phyloP scores from a whole-genome alignment of 2,329 filamentous ascomycete genomes.

The Tetracladium maxilliforme region DNA sequence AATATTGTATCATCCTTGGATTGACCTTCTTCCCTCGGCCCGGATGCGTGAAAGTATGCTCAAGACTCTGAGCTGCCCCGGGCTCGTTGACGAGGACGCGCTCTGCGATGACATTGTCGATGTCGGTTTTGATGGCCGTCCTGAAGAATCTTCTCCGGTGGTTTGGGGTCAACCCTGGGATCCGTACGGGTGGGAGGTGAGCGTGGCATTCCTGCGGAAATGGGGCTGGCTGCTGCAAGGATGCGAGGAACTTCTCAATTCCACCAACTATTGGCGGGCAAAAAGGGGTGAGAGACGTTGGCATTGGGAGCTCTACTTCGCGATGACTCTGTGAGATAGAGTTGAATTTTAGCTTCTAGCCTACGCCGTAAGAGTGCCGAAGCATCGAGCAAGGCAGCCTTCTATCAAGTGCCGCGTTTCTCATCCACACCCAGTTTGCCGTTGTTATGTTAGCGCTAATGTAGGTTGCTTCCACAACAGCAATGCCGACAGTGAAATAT shows the following conservation, averaged over 20 bases:
- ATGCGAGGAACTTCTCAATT: conserved; percentile 14
- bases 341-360: no score
- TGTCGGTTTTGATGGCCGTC: no score
- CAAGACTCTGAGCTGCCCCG: no score
- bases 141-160: conserved; percentile 15
- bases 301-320: no score
- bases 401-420: no score
- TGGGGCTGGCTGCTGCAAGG: conserved; percentile 19
- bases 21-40: conserved; percentile 12
- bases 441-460: no score
- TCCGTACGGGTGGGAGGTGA: conserved; percentile 20
- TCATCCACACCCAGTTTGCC: no score
- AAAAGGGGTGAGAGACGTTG: conserved; percentile 17
- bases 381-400: no score
- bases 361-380: no score
- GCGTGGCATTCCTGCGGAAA: conserved; percentile 16
- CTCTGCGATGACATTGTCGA: conserved; percentile 14
- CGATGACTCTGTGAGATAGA: no score
- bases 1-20: conserved; percentile 13
- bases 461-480: no score
- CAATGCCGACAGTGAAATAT: no score
- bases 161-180: conserved; percentile 22
- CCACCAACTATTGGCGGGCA: conserved; percentile 19
- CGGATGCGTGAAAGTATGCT: conserved; percentile 14
- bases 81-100: conserved; percentile 13